Evolutionary conservation across 73 alveolate species (phyloP), one percentile per base, ranked within the genome.

Genomic region (Durusdinium trenchii): DNA sequence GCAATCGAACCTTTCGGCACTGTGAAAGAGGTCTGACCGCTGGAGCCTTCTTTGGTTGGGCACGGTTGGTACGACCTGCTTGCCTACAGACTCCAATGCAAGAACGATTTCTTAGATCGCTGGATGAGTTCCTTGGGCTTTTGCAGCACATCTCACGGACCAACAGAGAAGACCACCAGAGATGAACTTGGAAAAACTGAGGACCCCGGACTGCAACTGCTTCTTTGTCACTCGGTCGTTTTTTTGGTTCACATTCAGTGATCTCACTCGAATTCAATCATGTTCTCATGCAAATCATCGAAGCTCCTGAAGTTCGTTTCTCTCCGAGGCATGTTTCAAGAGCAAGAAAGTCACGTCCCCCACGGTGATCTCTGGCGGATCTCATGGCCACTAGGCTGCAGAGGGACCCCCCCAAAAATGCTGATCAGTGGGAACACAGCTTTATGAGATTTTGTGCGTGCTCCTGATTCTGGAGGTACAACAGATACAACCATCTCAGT

Each of bases 41-140:
- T 73, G 95, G 95, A 43, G 95, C 95, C 23, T 87, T 87, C 85
- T 87, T 87, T 45, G 95, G 95, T 32, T 87, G 95, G 95, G 95
- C 95, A 12, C 95, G 95, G 69, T 62, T 87, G 62, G 95, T 87
- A 48, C 85, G 95, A 14, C 95, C 95, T 28, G 95, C 95, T 20
- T 87, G 95, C 67, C 48, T 87, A 26, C 95, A 87, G 95, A 87
- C 95, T 16, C 95, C 95, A 10, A 45, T 84, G 18, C 95, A 87
- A 62, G 95, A 87, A 48, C 46, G 95, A 35, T 87, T 87, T 48
- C 40, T 87, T 51, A 46, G 95, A 60, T 87, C 95, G 46, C 95
- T 87, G 26, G 95, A 87, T 61, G 95, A 87, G 95, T 78, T 57
- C 45, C 89, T 78, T 46, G 89, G 23, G 83, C 4, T 60, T 60